These are phyloP conservation scores for Xylariomycetidae sp. DNA, from an alignment of 2,329 filamentous ascomycete species.

Conservation along the genomic window DNA sequence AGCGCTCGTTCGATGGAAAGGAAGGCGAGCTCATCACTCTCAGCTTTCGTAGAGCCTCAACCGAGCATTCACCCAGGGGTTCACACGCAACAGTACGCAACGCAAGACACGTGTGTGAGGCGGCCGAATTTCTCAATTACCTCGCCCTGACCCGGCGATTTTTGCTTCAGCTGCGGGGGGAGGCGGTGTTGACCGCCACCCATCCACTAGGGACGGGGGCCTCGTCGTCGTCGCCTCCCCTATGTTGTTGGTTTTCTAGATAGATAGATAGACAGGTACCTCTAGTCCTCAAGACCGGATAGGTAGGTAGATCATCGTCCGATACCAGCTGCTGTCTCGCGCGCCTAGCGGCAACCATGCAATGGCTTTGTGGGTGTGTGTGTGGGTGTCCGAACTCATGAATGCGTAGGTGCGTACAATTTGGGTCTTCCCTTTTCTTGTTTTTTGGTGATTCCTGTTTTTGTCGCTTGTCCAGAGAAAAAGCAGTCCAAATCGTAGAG, in stretches of 20 bases:
- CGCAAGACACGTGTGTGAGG: too few relatives aligned
- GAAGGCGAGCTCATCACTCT: too few relatives aligned
- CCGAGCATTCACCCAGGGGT: too few relatives aligned
- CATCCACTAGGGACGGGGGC: not conserved
- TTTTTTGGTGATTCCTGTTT: constrained; percentile 5
- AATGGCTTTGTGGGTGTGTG: constrained; percentile 4
- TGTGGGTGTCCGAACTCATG: too few relatives aligned
- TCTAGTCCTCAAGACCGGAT: constrained; percentile 12
- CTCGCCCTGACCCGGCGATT: constrained; percentile 16
- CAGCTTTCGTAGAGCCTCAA: too few relatives aligned
- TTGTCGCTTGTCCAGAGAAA: too few relatives aligned
- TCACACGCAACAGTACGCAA: too few relatives aligned
- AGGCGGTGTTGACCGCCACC: not conserved
- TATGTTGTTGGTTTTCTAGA: constrained; percentile 3
- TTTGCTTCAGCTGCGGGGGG: constrained; percentile 14
- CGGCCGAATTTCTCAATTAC: constrained; percentile 23
- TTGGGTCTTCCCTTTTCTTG: constrained; percentile 1
- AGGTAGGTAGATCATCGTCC: not conserved
- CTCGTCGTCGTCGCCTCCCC: not conserved
- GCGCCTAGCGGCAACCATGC: constrained; percentile 17
- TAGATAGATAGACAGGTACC: too few relatives aligned
- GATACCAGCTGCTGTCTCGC: constrained; percentile 9
- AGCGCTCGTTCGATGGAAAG: too few relatives aligned
- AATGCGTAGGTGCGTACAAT: constrained; percentile 9
- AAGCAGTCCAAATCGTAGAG: too few relatives aligned